Evolutionary conservation across 345 rosid genomes (phyloP).

Genomic region (Iberis pinnata): DNA sequence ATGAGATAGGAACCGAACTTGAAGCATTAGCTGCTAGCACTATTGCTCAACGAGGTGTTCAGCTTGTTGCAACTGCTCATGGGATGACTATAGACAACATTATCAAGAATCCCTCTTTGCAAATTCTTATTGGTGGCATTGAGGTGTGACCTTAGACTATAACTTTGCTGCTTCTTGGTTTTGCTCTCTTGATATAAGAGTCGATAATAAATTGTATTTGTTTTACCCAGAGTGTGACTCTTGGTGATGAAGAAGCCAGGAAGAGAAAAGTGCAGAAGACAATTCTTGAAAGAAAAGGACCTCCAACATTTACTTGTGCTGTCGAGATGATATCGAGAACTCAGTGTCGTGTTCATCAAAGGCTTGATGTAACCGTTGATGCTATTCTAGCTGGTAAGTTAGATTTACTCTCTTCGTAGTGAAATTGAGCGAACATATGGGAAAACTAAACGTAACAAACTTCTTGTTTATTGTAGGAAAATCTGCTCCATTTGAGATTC

Average conservation of each 20-base stretch:
- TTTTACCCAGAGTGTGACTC: slow-evolving; percentile 72
- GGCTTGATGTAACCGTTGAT: slow-evolving; percentile 81
- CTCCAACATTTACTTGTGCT: slow-evolving; percentile 78
- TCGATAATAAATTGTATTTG: slow-evolving; percentile 1
- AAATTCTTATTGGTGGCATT: slow-evolving; percentile 85
- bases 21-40: slow-evolving; percentile 98
- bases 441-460: slow-evolving; percentile 5
- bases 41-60: slow-evolving; percentile 96
- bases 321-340: slow-evolving; percentile 82
- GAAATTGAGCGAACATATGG: not conserved
- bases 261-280: slow-evolving; percentile 94
- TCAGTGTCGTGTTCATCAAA: slow-evolving; percentile 77
- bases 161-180: not conserved
- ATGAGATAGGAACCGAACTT: slow-evolving; percentile 94
- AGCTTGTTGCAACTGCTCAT: slow-evolving; percentile 93
- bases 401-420: not conserved
- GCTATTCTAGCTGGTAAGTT: slow-evolving; percentile 72
- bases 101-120: slow-evolving; percentile 87
- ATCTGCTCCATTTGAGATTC: slow-evolving; percentile 68
- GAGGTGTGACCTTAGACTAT: slow-evolving; percentile 45
- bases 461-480: slow-evolving; percentile 44
- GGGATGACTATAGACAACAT: slow-evolving; percentile 88
- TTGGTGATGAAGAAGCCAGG: slow-evolving; percentile 90
- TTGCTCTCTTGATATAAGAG: not conserved
- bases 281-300: slow-evolving; percentile 89